Evolutionary conservation across 2,329 filamentous ascomycete genomes (phyloP).

Genomic region (Xylariaceae sp.): DNA sequence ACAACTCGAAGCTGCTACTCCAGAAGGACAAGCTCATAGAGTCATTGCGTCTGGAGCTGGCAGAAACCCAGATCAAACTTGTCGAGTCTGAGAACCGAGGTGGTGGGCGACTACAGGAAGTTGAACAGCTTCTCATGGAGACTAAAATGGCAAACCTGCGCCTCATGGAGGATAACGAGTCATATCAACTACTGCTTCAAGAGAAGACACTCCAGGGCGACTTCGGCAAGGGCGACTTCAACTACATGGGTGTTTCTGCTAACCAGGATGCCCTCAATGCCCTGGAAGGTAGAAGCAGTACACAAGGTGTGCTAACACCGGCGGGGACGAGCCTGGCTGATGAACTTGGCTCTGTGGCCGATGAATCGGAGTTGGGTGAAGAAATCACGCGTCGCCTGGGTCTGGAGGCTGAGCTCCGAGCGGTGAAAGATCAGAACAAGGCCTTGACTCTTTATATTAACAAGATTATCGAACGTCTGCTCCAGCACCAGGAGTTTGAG

Average conservation of each 20-base stretch:
- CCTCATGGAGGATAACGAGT: slow-evolving; percentile 97
- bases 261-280: slow-evolving; percentile 61
- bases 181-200: slow-evolving; percentile 88
- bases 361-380: slow-evolving; percentile 51
- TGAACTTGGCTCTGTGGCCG: slow-evolving; percentile 68
- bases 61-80: slow-evolving; percentile 91
- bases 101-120: slow-evolving; percentile 77
- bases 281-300: slow-evolving; percentile 49
- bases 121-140: slow-evolving; percentile 87
- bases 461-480: slow-evolving; percentile 92
- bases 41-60: slow-evolving; percentile 81
- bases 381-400: slow-evolving; percentile 65
- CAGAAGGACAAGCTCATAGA: slow-evolving; percentile 98
- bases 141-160: slow-evolving; percentile 92
- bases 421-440: slow-evolving; percentile 90
- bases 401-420: slow-evolving; percentile 72
- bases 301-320: slow-evolving; percentile 27
- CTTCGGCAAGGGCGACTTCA: slow-evolving; percentile 76
- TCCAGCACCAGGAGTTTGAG: slow-evolving; percentile 93
- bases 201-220: slow-evolving; percentile 95
- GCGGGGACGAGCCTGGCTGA: slow-evolving; percentile 66
- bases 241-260: slow-evolving; percentile 54
- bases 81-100: slow-evolving; percentile 92
- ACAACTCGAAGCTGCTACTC: slow-evolving; percentile 80
- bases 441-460: slow-evolving; percentile 96